phyloP scores from a whole-genome alignment of 805 yeast species.

The Metschnikowia lunata region DNA sequence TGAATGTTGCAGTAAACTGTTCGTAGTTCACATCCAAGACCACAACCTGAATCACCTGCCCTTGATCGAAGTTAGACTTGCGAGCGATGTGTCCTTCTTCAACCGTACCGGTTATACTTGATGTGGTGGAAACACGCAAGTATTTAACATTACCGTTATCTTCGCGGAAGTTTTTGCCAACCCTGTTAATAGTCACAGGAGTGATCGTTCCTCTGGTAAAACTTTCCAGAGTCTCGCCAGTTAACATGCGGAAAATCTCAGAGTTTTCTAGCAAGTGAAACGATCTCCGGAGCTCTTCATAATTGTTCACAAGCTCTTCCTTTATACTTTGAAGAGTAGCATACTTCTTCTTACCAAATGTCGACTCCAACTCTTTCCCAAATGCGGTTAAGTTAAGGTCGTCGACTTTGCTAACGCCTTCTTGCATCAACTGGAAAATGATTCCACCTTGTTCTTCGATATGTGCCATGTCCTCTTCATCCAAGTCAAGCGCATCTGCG shows the following conservation, averaged over 20 bases:
- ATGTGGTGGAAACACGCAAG: conserved; percentile 38
- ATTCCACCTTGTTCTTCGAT: conserved; percentile 79
- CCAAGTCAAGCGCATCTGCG: conserved; percentile 93
- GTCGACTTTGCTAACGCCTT: conserved; percentile 71
- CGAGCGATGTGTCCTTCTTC: conserved; percentile 45
- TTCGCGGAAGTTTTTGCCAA: conserved; percentile 58
- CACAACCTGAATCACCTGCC: conserved; percentile 86
- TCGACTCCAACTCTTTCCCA: conserved; percentile 78
- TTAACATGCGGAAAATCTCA: conserved; percentile 82
- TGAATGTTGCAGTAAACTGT: conserved; percentile 68
- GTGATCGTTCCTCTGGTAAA: conserved; percentile 67
- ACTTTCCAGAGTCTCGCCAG: conserved; percentile 76
- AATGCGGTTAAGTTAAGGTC: conserved; percentile 87
- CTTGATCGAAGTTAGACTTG: conserved; percentile 43
- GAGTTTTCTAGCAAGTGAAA: conserved; percentile 59
- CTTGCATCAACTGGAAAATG: conserved; percentile 65
- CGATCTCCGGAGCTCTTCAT: conserved; percentile 76
- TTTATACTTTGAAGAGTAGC: conserved; percentile 79
- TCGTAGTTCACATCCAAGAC: conserved; percentile 67
- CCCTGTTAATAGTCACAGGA: conserved; percentile 69
- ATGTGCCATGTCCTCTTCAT: conserved; percentile 86
- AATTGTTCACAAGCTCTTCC: conserved; percentile 83
- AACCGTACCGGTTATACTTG: conserved; percentile 40
- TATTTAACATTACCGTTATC: conserved; percentile 41
- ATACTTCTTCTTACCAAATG: conserved; percentile 68